A percentile compares a stretch with the other conserved stretches of the same genome.
phyloP scores from a whole-genome alignment of 1,139 yeast species.

The Candida glucosophila region DNA sequence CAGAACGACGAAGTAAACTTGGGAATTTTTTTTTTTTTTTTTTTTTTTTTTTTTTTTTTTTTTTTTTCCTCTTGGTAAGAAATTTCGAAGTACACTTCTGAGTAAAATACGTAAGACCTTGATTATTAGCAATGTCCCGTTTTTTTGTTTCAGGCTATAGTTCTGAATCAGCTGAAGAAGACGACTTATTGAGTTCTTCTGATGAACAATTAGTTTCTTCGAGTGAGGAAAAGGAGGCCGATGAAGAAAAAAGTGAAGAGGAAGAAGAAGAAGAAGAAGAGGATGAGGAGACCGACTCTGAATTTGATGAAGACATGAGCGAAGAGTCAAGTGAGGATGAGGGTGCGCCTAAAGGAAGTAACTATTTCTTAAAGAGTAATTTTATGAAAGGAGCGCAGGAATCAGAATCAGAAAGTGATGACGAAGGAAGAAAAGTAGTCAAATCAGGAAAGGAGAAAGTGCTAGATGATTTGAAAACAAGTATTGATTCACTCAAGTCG shows the following conservation, averaged over 20 bases:
- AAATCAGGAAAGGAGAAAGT: slow-evolving; percentile 91
- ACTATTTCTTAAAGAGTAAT: slow-evolving; percentile 50
- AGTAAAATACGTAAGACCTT: too few species aligned
- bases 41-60: too few species aligned
- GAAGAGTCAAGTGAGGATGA: slow-evolving; percentile 35
- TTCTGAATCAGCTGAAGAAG: slow-evolving; percentile 65
- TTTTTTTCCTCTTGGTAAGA: too few species aligned
- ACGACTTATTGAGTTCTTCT: slow-evolving; percentile 64
- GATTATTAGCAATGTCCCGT: slow-evolving; percentile 53
- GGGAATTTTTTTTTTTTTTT: too few species aligned
- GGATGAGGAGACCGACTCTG: slow-evolving; percentile 34
- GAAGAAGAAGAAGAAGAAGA: slow-evolving; percentile 23
- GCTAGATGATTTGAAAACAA: slow-evolving; percentile 72
- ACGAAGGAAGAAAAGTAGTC: slow-evolving; percentile 74
- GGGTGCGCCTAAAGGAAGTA: slow-evolving; percentile 43
- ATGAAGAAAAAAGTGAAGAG: slow-evolving; percentile 27
- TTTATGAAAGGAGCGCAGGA: slow-evolving; percentile 39
- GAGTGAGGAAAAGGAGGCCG: slow-evolving; percentile 15
- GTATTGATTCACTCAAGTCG: slow-evolving; percentile 61
- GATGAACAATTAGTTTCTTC: slow-evolving; percentile 58
- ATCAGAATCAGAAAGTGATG: slow-evolving; percentile 48
- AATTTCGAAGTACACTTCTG: too few species aligned
- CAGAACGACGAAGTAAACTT: too few species aligned
- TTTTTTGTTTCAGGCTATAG: slow-evolving; percentile 62
- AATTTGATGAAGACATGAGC: slow-evolving; percentile 21